Evolutionary conservation across 2,329 filamentous ascomycete genomes (phyloP), one percentile per base, ranked within the genome.

Genomic region (Pyrenophora seminiperda): DNA sequence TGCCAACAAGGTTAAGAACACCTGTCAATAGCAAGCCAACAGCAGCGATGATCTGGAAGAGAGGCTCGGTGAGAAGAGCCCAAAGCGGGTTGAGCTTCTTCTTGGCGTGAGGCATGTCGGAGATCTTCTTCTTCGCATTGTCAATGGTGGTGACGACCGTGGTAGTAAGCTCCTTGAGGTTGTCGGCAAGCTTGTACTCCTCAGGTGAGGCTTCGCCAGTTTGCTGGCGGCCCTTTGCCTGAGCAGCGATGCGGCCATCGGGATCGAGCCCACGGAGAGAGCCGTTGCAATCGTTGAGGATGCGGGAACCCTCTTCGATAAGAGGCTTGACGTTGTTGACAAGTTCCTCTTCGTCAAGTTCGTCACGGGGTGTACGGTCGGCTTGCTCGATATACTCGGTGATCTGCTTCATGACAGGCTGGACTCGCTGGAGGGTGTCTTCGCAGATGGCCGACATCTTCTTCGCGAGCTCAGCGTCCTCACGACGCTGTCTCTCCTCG

Each of bases 21-120:
- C 92, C 91, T 42, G 80, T 86, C 53, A 97, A 79, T 56, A 96
- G 75, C 51, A 96, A 76, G 17, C 92, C 92, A 37, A 96, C 91
- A 9, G 90, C 91, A 7, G 91, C 90, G 40, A 96, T 82, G 70
- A 96, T 96, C 81, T 97, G 92, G 82, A 91, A 90, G 17, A 96
- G 79, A 9, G 92, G 92, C 79, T 96, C 90, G 29, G 85, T 85
- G 59, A 94, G 78, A 40, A 96, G 79, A 22, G 79, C 85, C 91
- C 91, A 96, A 22, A 97, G 84, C 9, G 92, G 91, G 77, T 93
- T 96, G 53, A 96, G 82, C 79, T 93, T 87, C 81, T 96, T 93
- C 87, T 96, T 95, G 34, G 91, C 92, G 61, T 95, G 89, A 5
- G 92, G 91, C 89, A 96, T 94, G 68, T 90, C 89, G 67, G 89